Evolutionary conservation across 371 early-diverging fungal genomes (phyloP).

Genomic region (Rhizopus microsporus): DNA sequence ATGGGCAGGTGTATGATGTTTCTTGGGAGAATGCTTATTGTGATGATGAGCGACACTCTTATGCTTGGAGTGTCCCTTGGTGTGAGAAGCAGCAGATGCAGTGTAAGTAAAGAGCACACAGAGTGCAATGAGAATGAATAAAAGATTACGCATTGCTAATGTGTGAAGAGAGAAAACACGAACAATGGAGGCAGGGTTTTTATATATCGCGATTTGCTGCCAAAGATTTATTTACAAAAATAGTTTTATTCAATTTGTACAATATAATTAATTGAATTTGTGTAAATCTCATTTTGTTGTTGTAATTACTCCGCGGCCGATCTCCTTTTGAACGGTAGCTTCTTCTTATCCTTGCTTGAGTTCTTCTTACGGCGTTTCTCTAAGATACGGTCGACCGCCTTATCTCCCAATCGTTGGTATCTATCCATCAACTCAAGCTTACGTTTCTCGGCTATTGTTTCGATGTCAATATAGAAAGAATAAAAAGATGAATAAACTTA

Average conservation of each 20-base stretch:
- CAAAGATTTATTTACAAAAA: constrained; percentile 1
- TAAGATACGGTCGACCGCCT: constrained; percentile 76
- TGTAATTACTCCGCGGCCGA: constrained; percentile 20
- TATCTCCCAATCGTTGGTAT: constrained; percentile 66
- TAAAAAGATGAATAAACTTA: constrained; percentile 33
- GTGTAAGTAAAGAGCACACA: background rate
- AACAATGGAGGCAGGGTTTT: background rate
- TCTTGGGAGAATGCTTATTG: too few species aligned
- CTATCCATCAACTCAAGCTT: constrained; percentile 78
- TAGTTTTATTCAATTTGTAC: background rate
- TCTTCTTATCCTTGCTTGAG: constrained; percentile 72
- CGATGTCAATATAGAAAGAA: background rate
- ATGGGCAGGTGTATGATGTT: background rate
- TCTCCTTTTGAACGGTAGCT: constrained; percentile 50
- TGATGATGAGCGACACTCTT: background rate
- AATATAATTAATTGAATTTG: constrained; percentile 2
- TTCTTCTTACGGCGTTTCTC: constrained; percentile 91
- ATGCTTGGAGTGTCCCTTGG: background rate
- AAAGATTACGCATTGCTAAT: background rate
- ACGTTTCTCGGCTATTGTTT: constrained; percentile 69
- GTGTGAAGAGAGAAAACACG: background rate
- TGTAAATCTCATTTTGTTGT: background rate
- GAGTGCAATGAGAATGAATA: background rate
- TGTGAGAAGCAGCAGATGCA: background rate
- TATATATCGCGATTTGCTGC: background rate